Base-by-base conservation (phyloP, 2,329 filamentous ascomycete genomes). In the Capronia americana region DNA sequence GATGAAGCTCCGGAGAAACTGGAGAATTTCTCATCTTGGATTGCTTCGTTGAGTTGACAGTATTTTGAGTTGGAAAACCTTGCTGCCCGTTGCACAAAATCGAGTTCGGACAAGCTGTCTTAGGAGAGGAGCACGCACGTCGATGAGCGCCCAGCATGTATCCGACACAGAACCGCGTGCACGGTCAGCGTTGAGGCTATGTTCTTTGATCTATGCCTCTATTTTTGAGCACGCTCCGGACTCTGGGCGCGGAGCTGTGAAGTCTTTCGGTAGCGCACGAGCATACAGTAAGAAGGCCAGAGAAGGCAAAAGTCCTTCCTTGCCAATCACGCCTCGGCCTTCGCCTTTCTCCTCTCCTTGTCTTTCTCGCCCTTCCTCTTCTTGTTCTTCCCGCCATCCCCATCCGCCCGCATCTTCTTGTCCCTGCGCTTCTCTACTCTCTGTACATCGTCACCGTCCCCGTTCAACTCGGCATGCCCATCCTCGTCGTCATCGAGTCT, bases 401-500 rank as follows among this genome's bases (percentile, higher is more conserved):
- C 79, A 41, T 72, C 57, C 48, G 67, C 57, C 63, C 34, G 67
- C 57, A 61, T 75, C 17, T 57, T 61, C 57, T 58, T 64, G 3
- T 61, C 61, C 10, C 61, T 51, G 4, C 46, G 8, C 14, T 44
- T 41, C 24, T 28, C 57, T 28, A 24, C 24, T 30, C 30, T 50
- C 8, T 12, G 7, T 2, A 2, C 38, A 44, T n/a, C 17, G 26
- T 51, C 32, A 7, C 17, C 26, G 17, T 50, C 44, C 8, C 57
- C 26, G 23, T 48, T 11, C 46, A 28, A 79, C 79, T 55, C 80
- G 14, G 8, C 73, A 69, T 79, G 78, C 70, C 79, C 79, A 48
- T 83, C 81, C 61, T 85, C 83, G 28, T 80, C 82, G 2, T 84
- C 80, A 0, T 82, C 81, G 57, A 87, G 90, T 80, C 96, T 96